Evolutionary conservation across 2,329 filamentous ascomycete genomes (phyloP), one percentile per base, ranked within the genome.

Genomic region (Chrysoporthe cubensis): DNA sequence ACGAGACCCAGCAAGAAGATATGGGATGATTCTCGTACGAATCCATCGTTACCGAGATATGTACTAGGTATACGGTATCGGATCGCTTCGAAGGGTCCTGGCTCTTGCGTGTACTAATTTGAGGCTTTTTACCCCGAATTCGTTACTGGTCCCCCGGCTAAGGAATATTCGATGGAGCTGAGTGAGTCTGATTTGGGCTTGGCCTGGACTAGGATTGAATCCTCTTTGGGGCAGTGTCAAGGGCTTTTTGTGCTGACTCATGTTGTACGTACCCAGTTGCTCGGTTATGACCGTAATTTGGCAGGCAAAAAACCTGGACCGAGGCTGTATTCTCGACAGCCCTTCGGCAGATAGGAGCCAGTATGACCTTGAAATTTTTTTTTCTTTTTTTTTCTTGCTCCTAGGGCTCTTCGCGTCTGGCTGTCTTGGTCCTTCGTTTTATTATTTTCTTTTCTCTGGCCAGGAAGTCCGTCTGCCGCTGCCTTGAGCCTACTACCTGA

Each of bases 241-340:
- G 26, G 26, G 26, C 26, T 26, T 26, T 26, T 26, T 26, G 26
- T 26, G 26, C 26, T 26, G 26, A 26, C 26, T 26, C 26, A 26
- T 26, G 26, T 2, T 26, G 26, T 26, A 26, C 2, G 26, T 26
- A 26, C 26, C 26, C 26, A 26, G 26, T 26, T 26, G 26, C 0
- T 26, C 26, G 26, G 26, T 26, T 26, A 54, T 54, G 11, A 54
- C 50, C 50, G 50, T 54, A 54, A 54, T 54, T 54, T 54, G 50
- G 32, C 32, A 6, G 26, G 13, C 26, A 34, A 16, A 11, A 16
- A 34, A 54, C 26, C 26, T 34, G 50, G 21, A 34, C 16, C 50
- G 26, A 54, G 21, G 50, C 50, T 21, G 50, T 54, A 54, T 34
- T 18, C 50, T 54, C 14, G 4, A 54, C 32, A 13, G 9, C 37